Base-by-base conservation (phyloP, 495 filamentous ascomycete genomes). In the Xylaria castorea region DNA sequence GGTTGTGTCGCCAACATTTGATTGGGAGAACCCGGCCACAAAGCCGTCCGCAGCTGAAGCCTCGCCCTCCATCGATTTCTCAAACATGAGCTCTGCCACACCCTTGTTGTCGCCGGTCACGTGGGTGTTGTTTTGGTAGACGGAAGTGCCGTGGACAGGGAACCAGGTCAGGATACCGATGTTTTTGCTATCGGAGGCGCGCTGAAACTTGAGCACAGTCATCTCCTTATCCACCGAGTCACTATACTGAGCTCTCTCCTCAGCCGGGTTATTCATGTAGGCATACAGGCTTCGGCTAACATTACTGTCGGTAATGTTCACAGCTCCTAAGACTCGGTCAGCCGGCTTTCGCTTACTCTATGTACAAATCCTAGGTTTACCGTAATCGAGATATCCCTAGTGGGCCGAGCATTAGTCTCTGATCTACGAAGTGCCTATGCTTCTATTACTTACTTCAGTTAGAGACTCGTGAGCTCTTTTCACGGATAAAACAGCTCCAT, bases 71-170 rank as follows among this genome's bases (percentile, higher is more conserved):
- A 93, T 88, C 42, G 89, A 90, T 75, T 93, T 85, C 80, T 99
- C 96, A 70, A 98, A 92, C 30, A 95, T 85, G 74, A 91, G 89
- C 3, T 94, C 92, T 14, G 94, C 93, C 3, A 97, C 91, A 5
- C 95, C 95, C 82, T 99, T 99, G 85, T 99, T 99, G 80, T 99
- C 96, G 20, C 93, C 96, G n/a, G 92, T 90, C 36, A 97, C 90
- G 32, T 97, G 87, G 2, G 94, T 97, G 81, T 97, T 98, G 80
- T 99, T 98, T 67, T 92, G 92, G 27, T 93, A 91, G 84, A 97
- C 88, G 14, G 93, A 95, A 0, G 96, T 99, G 44, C 94, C 94
- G 78, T 99, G 95, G 9, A 97, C 94, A 40, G 95, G 89, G 78
- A 94, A 97, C 93, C 95, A 99, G 36, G 92, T 94, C 60, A 99